Conservation (phyloP, 1,284 basidiomycete genomes). For the Leccinum fallax region DNA sequence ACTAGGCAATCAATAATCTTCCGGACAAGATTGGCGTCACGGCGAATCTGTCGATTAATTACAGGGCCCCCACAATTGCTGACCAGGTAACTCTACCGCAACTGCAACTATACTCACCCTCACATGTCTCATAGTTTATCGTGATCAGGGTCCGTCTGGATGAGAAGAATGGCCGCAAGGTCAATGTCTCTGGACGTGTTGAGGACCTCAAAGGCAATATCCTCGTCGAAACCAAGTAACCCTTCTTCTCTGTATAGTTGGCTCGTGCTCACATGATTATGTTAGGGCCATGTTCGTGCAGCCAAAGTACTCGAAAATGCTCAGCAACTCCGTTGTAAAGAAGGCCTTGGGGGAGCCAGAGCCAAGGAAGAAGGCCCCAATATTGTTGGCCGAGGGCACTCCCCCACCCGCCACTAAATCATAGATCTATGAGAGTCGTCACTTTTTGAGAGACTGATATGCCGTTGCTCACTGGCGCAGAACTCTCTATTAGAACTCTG, state of each 20-base stretch:
- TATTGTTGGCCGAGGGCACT: slow-evolving; percentile 30
- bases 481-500: not conserved
- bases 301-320: slow-evolving; percentile 78
- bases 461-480: not conserved
- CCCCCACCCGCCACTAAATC: slow-evolving; percentile 30
- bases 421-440: slow-evolving; percentile 18
- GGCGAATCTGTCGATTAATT: slow-evolving; percentile 76
- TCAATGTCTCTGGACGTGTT: slow-evolving; percentile 68
- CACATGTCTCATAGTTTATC: slow-evolving; percentile 55
- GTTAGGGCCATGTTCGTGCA: slow-evolving; percentile 78
- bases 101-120: not conserved
- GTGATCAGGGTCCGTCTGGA: slow-evolving; percentile 67
- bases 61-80: slow-evolving; percentile 80
- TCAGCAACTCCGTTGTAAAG: slow-evolving; percentile 52
- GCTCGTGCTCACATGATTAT: not conserved
- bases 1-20: slow-evolving; percentile 75
- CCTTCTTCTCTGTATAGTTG: slow-evolving; percentile 8
- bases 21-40: slow-evolving; percentile 94
- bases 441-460: not conserved
- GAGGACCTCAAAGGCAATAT: slow-evolving; percentile 79
- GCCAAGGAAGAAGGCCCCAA: slow-evolving; percentile 21
- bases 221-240: slow-evolving; percentile 80
- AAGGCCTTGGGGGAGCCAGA: slow-evolving; percentile 54
- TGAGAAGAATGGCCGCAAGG: slow-evolving; percentile 77
- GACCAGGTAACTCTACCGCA: slow-evolving; percentile 61